A percentile compares a stretch with the other conserved stretches of the same genome.
Evolutionary conservation across 768 basidiomycete species (phyloP).

Genomic region (Amanita rubescens): DNA sequence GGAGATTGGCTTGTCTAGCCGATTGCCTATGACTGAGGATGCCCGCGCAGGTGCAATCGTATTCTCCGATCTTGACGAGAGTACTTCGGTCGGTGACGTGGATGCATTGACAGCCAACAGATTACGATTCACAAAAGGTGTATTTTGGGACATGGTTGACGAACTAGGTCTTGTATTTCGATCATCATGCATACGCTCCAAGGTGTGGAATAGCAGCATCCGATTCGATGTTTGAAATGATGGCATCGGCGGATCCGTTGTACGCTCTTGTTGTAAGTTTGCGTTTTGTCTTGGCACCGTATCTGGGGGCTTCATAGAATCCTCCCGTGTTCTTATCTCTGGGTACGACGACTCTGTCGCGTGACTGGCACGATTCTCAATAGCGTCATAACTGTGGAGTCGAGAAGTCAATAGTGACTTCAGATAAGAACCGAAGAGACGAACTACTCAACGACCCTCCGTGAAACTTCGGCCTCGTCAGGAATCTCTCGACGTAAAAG

Average conservation of each 20-base stretch:
- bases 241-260: background rate
- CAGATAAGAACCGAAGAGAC: conserved; percentile 16
- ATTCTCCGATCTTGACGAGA: background rate
- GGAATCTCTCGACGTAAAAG: conserved; percentile 44
- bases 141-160: background rate
- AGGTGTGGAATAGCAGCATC: background rate
- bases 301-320: background rate
- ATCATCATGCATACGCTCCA: background rate
- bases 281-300: background rate
- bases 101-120: background rate
- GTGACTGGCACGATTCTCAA: background rate
- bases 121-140: too few species aligned
- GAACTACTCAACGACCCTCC: conserved; percentile 42
- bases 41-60: background rate
- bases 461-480: conserved; percentile 33
- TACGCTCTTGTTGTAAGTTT: too few species aligned
- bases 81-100: background rate
- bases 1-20: background rate
- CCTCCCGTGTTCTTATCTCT: background rate
- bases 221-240: background rate
- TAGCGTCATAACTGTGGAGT: background rate
- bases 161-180: too few species aligned
- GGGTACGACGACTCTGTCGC: background rate
- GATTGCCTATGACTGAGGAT: background rate
- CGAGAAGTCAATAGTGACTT: background rate